phyloP scores from a whole-genome alignment of 2,329 filamentous ascomycete genomes.

The Lachnellula hyalina region DNA sequence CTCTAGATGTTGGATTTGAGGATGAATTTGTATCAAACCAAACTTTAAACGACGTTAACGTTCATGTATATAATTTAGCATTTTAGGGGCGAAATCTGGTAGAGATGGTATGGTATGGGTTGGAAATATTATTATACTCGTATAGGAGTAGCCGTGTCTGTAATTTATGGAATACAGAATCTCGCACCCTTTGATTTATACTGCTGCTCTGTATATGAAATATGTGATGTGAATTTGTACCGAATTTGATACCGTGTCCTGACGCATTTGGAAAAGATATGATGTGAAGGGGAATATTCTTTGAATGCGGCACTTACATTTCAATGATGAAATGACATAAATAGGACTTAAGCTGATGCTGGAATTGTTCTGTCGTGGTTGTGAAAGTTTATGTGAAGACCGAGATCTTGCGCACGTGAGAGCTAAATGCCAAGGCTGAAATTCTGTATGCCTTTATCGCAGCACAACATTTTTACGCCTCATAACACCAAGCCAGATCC shows the following conservation, averaged over 20 bases:
- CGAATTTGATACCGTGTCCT: too few relatives aligned
- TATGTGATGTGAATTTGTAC: too few relatives aligned
- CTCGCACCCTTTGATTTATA: background rate
- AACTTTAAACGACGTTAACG: too few relatives aligned
- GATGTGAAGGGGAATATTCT: background rate
- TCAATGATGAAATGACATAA: background rate
- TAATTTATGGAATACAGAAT: background rate
- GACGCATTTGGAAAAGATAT: too few relatives aligned
- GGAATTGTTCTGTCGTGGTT: too few relatives aligned
- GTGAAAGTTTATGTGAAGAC: too few relatives aligned
- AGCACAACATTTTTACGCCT: background rate
- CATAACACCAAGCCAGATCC: background rate
- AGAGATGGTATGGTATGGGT: background rate
- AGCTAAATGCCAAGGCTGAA: background rate
- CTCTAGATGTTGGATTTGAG: conserved; percentile 1
- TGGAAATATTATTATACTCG: background rate
- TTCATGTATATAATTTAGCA: background rate
- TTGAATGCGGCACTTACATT: background rate
- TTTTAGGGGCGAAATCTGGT: background rate
- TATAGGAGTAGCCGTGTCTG: background rate
- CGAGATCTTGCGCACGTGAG: background rate
- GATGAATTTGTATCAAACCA: background rate
- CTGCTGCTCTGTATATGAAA: background rate
- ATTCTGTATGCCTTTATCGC: background rate
- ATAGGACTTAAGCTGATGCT: background rate